Evolutionary conservation across 1,284 basidiomycete genomes (phyloP), one percentile per base, ranked within the genome.

Genomic region (Papiliotrema fonsecae): DNA sequence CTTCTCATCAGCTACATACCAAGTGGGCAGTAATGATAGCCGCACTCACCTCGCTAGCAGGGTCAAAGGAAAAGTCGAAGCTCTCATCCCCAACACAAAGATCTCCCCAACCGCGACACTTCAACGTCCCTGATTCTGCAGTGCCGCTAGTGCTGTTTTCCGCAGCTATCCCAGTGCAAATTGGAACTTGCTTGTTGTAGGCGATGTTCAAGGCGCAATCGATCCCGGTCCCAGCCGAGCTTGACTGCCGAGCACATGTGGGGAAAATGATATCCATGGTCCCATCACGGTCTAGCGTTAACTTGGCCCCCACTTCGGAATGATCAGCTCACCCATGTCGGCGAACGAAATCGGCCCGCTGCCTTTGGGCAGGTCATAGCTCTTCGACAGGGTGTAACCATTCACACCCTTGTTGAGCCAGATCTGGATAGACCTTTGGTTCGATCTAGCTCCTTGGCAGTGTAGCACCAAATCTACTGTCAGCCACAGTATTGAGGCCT

Each of bases 231-330:
- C 88, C 88, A 0, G 79, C 81, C 0, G 77, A 76, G 0, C 78
- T 69, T 2, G 87, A 88, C 14, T 85, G 80, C 2, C 78, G 80
- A 1, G 80, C 75, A 69, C 94, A 99, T 0, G 86, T 86, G 0
- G 88, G 81, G 62, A 97, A 93, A 42, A 98, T 79, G 77, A 98
- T 83, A 69, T 98, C 94, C 39, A 97, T 87, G 0, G 93, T 94
- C 1, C 94, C 94, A 63, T 98, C 96, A 13, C 96, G 83, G 67
- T 96, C 90, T 92, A 54, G 4, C 21, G 3, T 31, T 32, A 32
- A 27, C 13, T 52, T 21, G 44, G 42, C 41, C 6, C 14, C n/a
- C 19, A 10, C 13, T 19, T 28, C 16, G 2, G 21, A 36, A 40
- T 42, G 32, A 19, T 5, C 11, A 39, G 72, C 82, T 58, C 65